Conservation (phyloP, 352 stramenopile genomes). For the Globisporangium middletonii region DNA sequence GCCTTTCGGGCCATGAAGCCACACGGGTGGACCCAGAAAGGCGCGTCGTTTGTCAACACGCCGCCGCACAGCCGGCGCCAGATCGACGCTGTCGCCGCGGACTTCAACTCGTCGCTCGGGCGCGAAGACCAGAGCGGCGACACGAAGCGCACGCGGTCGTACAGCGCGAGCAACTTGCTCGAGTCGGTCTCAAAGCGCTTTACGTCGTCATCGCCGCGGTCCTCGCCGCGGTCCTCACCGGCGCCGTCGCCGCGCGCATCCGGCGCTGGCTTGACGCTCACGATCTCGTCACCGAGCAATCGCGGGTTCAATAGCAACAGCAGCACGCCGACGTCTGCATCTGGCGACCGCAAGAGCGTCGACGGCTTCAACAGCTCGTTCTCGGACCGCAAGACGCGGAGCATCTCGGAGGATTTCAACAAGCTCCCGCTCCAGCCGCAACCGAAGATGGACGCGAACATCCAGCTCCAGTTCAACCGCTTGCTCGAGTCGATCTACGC, state of each 20-base stretch:
- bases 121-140: slow-evolving; percentile 50
- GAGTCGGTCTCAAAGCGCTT: slow-evolving; percentile 81
- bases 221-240: slow-evolving; percentile 60
- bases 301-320: slow-evolving; percentile 51
- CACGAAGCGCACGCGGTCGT: slow-evolving; percentile 57
- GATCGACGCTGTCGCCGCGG: slow-evolving; percentile 81
- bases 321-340: slow-evolving; percentile 52
- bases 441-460: slow-evolving; percentile 82
- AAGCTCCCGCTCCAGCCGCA: slow-evolving; percentile 48
- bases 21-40: slow-evolving; percentile 82
- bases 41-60: slow-evolving; percentile 82
- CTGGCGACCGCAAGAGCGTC: slow-evolving; percentile 37
- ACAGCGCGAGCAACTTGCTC: slow-evolving; percentile 80
- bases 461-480: slow-evolving; percentile 77
- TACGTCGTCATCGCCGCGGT: slow-evolving; percentile 53
- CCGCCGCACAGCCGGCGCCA: slow-evolving; percentile 80
- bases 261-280: slow-evolving; percentile 45
- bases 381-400: slow-evolving; percentile 56
- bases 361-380: slow-evolving; percentile 39
- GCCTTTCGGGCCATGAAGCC: slow-evolving; percentile 83
- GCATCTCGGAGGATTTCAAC: slow-evolving; percentile 74
- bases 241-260: slow-evolving; percentile 45
- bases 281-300: slow-evolving; percentile 72
- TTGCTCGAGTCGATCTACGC: slow-evolving; percentile 83
- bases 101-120: slow-evolving; percentile 82